Evolutionary conservation across 768 basidiomycete species (phyloP).

Genomic region (Chlorophyllum brunneum): DNA sequence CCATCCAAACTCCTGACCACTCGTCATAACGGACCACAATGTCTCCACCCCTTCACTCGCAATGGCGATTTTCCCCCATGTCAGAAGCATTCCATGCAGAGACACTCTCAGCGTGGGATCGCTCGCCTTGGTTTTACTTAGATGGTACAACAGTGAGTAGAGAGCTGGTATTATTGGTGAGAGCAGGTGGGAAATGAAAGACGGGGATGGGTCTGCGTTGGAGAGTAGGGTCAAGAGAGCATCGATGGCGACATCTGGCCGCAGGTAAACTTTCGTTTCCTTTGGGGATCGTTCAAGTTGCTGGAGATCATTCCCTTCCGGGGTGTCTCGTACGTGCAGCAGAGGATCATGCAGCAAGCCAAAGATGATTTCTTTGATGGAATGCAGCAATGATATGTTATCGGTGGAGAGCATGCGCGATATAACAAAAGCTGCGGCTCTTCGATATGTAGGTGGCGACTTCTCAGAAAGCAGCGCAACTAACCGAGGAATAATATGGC

Average conservation of each 20-base stretch:
- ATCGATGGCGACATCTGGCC: constrained; percentile 40
- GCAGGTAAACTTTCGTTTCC: constrained; percentile 15
- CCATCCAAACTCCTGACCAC: constrained; percentile 50
- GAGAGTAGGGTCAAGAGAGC: constrained; percentile 55
- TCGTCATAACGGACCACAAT: constrained; percentile 56
- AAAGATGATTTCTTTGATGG: constrained; percentile 34
- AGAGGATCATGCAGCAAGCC: constrained; percentile 54
- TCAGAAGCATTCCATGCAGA: constrained; percentile 55
- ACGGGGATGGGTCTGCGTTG: constrained; percentile 78
- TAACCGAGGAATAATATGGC: constrained; percentile 49
- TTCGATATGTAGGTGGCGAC: constrained; percentile 41
- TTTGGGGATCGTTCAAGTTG: neutral
- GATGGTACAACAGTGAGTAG: constrained; percentile 56
- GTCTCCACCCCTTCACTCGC: constrained; percentile 46
- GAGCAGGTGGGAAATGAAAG: constrained; percentile 55
- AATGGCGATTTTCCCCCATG: constrained; percentile 72
- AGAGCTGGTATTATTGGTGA: constrained; percentile 66
- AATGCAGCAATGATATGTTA: constrained; percentile 21
- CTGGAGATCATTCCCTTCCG: neutral
- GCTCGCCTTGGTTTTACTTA: constrained; percentile 52
- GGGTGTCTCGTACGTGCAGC: constrained; percentile 14
- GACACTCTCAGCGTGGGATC: constrained; percentile 64
- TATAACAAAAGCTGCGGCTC: constrained; percentile 65
- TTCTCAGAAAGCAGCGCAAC: constrained; percentile 44
- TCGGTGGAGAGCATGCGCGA: constrained; percentile 56